phyloP scores from a whole-genome alignment of 1,284 basidiomycete genomes.

The Moesziomyces globuligerus region DNA sequence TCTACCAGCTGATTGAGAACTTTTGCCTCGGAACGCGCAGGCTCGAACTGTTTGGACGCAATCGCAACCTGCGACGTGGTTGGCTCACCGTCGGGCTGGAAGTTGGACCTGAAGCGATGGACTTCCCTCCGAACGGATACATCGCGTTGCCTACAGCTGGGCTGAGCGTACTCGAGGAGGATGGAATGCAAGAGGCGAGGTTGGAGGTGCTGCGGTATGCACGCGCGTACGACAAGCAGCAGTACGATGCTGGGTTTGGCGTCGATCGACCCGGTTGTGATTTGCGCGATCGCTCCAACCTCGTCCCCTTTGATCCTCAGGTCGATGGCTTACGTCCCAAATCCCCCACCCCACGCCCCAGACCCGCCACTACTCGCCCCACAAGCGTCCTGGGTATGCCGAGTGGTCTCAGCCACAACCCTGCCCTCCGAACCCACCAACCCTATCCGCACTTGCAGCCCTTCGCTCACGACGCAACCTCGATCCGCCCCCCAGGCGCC shows the following conservation, averaged over 20 bases:
- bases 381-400: conserved; percentile 14
- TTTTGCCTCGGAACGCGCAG: conserved; percentile 94
- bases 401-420: conserved; percentile 31
- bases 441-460: conserved; percentile 1
- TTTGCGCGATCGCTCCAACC: conserved; percentile 50
- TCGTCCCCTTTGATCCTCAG: conserved; percentile 54
- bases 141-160: conserved; percentile 17
- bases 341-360: conserved; percentile 43
- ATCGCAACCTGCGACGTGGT: conserved; percentile 79
- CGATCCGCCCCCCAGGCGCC: conserved; percentile 23
- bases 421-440: conserved; percentile 16
- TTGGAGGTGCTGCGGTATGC: conserved; percentile 24
- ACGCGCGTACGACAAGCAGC: conserved; percentile 36
- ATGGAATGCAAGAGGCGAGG: conserved; percentile 2
- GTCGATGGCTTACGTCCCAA: conserved; percentile 60
- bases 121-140: conserved; percentile 18
- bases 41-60: conserved; percentile 86
- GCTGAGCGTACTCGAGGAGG: conserved; percentile 6
- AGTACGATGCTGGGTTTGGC: conserved; percentile 55
- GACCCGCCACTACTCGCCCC: conserved; percentile 1
- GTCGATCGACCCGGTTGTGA: conserved; percentile 59
- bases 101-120: conserved; percentile 53
- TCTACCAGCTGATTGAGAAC: conserved; percentile 94
- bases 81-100: conserved; percentile 84
- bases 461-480: too few relatives aligned